Base-by-base conservation (phyloP, 202 grass and related monocot species). In the Elaeis oleifera region DNA sequence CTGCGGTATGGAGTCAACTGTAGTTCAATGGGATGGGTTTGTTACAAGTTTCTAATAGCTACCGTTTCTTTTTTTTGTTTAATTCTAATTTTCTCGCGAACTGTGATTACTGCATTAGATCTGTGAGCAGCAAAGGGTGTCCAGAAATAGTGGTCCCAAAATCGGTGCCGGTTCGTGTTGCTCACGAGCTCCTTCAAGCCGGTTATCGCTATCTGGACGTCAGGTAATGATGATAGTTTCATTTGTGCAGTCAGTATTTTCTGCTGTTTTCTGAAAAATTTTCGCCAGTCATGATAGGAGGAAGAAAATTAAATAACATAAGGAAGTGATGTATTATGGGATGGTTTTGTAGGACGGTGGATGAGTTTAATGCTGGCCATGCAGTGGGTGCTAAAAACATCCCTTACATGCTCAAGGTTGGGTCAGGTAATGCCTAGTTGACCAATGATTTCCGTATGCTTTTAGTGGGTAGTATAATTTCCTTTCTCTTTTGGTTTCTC, bases 121-220 rank as follows among this genome's bases (percentile, higher is more conserved):
- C 74, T 3, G 3, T 61, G 53, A 28, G 54, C 23, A 19, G 73
- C 6, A 51, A 39, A 8, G 16, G 49, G 21, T 23, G 28, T 23
- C 39, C 53, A 0, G 78, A 58, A 61, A 25, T 15, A 56, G 60
- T 32, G 4, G 81, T 76, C 61, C 87, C 91, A 31, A 83, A 53
- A 27, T 96, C 86, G 32, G 86, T 90, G 69, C 86, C 90, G 13
- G 90, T 90, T 31, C 90, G 86, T 21, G 78, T 96, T 64, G 90
- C 91, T 15, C 63, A 88, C 61, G 87, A 96, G 79, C 68, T 96
- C 28, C 84, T 85, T 50, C 81, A 83, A 61, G 87, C 91, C 13
- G 84, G 91, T 0, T 71, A 96, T 80, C 84, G 77, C 5, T 96
- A 90, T 80, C 87, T 96, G n/a, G 91, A 96, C 62, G 77, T 90